phyloP scores from a whole-genome alignment of 768 basidiomycete genomes.

The Glaciozyma martinii region DNA sequence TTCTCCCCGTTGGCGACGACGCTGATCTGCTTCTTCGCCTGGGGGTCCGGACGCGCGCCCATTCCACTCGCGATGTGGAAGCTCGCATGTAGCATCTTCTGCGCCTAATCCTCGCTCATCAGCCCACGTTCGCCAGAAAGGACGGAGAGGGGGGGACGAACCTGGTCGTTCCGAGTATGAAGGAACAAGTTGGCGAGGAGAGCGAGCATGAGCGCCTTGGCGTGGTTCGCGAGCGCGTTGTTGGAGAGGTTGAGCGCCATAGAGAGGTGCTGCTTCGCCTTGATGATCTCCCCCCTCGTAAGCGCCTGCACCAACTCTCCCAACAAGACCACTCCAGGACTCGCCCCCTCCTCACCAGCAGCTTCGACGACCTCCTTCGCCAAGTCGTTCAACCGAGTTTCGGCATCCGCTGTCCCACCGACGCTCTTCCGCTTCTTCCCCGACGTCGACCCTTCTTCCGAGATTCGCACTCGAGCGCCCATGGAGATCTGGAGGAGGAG shows the following conservation, averaged over 20 bases:
- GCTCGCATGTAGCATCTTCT: conserved; percentile 4
- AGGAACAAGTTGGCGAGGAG: conserved; percentile 3
- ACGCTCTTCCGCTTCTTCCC: too few relatives aligned
- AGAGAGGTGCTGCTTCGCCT: conserved; percentile 3
- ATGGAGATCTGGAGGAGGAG: neutral
- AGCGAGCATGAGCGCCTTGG: conserved; percentile 1
- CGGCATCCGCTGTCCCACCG: too few relatives aligned
- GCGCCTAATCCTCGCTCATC: neutral
- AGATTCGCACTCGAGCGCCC: neutral
- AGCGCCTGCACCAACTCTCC: neutral
- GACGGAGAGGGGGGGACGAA: neutral
- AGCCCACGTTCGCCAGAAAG: neutral
- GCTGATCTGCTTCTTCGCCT: too few relatives aligned
- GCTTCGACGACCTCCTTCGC: too few relatives aligned
- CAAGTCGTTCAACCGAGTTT: too few relatives aligned
- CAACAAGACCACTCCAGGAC: neutral
- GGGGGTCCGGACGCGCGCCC: neutral
- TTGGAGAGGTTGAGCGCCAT: neutral
- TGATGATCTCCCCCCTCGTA: neutral
- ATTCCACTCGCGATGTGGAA: neutral
- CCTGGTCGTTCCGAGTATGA: conserved; percentile 4
- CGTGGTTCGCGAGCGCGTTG: neutral
- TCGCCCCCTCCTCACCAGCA: neutral
- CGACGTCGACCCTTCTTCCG: neutral
- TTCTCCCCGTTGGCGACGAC: neutral